Conservation (phyloP, 2,329 filamentous ascomycete genomes). For the Paecilomyces formosus region DNA sequence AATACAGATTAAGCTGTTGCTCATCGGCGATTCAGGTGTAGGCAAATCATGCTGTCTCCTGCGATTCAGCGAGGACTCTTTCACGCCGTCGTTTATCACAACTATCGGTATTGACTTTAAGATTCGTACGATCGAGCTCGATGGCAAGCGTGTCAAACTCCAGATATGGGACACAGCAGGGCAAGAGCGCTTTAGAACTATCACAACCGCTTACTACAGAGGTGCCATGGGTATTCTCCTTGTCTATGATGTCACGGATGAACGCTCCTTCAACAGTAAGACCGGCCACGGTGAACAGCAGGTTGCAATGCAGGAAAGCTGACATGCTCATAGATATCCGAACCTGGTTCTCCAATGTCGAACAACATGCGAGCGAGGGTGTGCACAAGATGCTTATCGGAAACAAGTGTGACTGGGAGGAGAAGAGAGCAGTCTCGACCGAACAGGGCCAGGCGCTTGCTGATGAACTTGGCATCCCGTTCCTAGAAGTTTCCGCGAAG, state of each 20-base stretch:
- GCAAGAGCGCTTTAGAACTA: slow-evolving; percentile 96
- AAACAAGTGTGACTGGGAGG: slow-evolving; percentile 99
- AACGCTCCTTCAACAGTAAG: slow-evolving; percentile 90
- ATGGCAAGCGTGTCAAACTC: slow-evolving; percentile 97
- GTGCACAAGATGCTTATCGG: slow-evolving; percentile 99
- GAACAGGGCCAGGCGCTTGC: slow-evolving; percentile 90
- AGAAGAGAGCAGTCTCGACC: slow-evolving; percentile 90
- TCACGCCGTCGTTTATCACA: slow-evolving; percentile 95
- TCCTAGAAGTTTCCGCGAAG: slow-evolving; percentile 97
- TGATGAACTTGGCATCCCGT: slow-evolving; percentile 92
- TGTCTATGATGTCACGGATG: slow-evolving; percentile 97
- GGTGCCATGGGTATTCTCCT: slow-evolving; percentile 97
- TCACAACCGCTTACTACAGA: slow-evolving; percentile 97
- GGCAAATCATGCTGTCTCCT: slow-evolving; percentile 96
- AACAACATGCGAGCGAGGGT: slow-evolving; percentile 95
- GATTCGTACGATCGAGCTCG: slow-evolving; percentile 97
- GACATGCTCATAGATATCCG: slow-evolving; percentile 66
- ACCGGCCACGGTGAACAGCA: slow-evolving; percentile 11
- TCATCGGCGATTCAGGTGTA: slow-evolving; percentile 94
- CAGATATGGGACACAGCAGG: slow-evolving; percentile 99
- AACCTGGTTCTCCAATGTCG: slow-evolving; percentile 98
- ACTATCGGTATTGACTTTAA: slow-evolving; percentile 99
- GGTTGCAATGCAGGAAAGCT: slow-evolving; percentile 5
- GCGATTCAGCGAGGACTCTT: slow-evolving; percentile 95
- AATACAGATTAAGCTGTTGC: slow-evolving; percentile 82